These are phyloP conservation scores for Arabis alpina DNA, from an alignment of 345 rosid genomes.

Conservation along the genomic window DNA sequence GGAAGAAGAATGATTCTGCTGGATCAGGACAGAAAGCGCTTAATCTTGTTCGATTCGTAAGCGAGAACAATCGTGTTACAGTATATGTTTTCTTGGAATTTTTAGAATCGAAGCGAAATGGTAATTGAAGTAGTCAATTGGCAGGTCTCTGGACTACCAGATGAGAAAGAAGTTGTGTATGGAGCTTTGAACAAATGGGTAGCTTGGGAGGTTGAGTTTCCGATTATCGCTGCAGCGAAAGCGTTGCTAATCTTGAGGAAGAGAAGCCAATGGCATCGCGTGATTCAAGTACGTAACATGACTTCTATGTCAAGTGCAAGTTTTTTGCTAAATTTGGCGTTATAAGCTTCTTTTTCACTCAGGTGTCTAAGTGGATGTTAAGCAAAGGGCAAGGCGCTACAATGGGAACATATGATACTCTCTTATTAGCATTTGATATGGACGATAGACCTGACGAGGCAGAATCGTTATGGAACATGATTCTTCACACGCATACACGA, in stretches of 20 bases:
- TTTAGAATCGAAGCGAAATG: neutral
- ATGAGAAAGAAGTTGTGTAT: slow-evolving; percentile 82
- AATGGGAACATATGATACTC: slow-evolving; percentile 81
- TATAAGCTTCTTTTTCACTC: too few relatives aligned
- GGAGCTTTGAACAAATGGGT: slow-evolving; percentile 82
- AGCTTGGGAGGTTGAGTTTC: slow-evolving; percentile 93
- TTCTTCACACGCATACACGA: slow-evolving; percentile 65
- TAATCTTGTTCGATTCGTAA: slow-evolving; percentile 70
- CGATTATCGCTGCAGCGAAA: slow-evolving; percentile 72
- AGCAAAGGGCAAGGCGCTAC: slow-evolving; percentile 95
- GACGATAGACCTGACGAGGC: slow-evolving; percentile 78
- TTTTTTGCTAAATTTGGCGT: neutral
- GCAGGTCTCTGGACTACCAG: slow-evolving; percentile 78
- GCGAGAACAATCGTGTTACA: slow-evolving; percentile 16
- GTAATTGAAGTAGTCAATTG: slow-evolving; percentile 5
- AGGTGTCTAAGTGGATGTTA: slow-evolving; percentile 92
- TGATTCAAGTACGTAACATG: slow-evolving; percentile 67
- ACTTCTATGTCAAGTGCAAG: slow-evolving; percentile 7
- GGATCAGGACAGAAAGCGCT: slow-evolving; percentile 81
- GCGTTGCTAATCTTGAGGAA: slow-evolving; percentile 67
- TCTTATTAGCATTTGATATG: slow-evolving; percentile 84
- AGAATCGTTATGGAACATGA: slow-evolving; percentile 84
- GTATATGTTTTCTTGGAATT: neutral
- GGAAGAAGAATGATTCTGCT: slow-evolving; percentile 82
- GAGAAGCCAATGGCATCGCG: slow-evolving; percentile 75